Conservation (phyloP, 257 asterid genomes). For the Lithospermum erythrorhizon region DNA sequence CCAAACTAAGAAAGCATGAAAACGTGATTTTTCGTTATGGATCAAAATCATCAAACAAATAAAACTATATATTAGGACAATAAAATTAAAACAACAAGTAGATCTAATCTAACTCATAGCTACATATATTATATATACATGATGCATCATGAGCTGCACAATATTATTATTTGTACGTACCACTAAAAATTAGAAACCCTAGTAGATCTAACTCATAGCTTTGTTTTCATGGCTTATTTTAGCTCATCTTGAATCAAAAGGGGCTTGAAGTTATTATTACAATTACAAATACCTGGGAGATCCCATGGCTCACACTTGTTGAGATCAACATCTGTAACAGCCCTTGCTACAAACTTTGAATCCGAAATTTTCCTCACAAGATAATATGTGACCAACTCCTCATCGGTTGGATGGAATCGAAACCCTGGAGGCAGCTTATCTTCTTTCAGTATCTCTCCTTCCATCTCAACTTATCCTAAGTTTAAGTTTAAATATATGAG, state of each 20-base stretch:
- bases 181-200: neutral
- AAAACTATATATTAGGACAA: neutral
- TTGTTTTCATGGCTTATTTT: neutral
- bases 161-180: no score
- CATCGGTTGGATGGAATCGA: slow-evolving; percentile 81
- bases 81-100: neutral
- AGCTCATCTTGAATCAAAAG: neutral
- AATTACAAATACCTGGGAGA: slow-evolving; percentile 62
- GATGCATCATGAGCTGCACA: no score
- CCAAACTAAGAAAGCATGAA: neutral
- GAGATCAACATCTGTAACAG: slow-evolving; percentile 85
- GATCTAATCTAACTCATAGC: neutral
- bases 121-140: no score
- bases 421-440: slow-evolving; percentile 70
- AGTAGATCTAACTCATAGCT: neutral
- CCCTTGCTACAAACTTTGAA: slow-evolving; percentile 57
- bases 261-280: neutral
- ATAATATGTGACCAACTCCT: slow-evolving; percentile 79
- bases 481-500: slow-evolving; percentile 3
- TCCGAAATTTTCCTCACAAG: slow-evolving; percentile 68
- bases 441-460: slow-evolving; percentile 33
- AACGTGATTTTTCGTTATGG: neutral
- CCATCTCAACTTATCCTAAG: slow-evolving; percentile 23
- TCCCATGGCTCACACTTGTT: slow-evolving; percentile 96
- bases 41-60: neutral